Evolutionary conservation across 805 yeast genomes (phyloP).

Genomic region (Candida sphagnicola): DNA sequence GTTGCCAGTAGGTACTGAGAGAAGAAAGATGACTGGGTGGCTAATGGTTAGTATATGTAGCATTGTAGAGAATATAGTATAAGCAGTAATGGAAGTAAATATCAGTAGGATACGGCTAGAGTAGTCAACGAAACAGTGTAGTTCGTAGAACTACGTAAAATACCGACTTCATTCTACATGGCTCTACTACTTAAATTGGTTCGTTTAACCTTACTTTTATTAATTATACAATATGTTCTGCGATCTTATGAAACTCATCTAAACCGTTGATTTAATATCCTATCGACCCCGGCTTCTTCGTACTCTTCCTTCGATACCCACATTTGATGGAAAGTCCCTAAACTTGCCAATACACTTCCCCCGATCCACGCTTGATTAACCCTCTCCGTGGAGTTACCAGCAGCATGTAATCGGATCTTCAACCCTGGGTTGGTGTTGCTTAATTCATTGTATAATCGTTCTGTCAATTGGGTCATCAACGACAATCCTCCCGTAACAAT

Average conservation of each 20-base stretch:
- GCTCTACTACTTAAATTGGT: too few relatives aligned
- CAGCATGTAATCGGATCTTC: slow-evolving; percentile 77
- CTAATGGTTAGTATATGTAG: too few relatives aligned
- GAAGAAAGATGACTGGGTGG: too few relatives aligned
- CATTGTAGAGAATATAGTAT: too few relatives aligned
- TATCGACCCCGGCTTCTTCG: slow-evolving; percentile 83
- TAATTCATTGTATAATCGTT: slow-evolving; percentile 69
- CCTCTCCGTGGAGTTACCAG: slow-evolving; percentile 75
- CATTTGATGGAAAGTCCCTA: slow-evolving; percentile 92
- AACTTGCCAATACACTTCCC: slow-evolving; percentile 79
- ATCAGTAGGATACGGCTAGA: too few relatives aligned
- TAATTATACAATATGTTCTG: too few relatives aligned
- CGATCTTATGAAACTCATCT: slow-evolving; percentile 41
- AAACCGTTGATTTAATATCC: slow-evolving; percentile 76
- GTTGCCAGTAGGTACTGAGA: too few relatives aligned
- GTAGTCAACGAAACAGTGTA: too few relatives aligned
- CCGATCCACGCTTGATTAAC: slow-evolving; percentile 87
- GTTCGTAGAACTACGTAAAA: too few relatives aligned
- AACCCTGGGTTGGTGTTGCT: slow-evolving; percentile 73
- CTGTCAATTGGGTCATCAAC: slow-evolving; percentile 75
- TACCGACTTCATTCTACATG: too few relatives aligned
- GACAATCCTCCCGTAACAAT: slow-evolving; percentile 84
- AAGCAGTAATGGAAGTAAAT: too few relatives aligned
- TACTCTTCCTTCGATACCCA: slow-evolving; percentile 90
- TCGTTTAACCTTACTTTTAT: too few relatives aligned